Conservation (phyloP, 164 flowering plant species). For the Warburgia ugandensis region DNA sequence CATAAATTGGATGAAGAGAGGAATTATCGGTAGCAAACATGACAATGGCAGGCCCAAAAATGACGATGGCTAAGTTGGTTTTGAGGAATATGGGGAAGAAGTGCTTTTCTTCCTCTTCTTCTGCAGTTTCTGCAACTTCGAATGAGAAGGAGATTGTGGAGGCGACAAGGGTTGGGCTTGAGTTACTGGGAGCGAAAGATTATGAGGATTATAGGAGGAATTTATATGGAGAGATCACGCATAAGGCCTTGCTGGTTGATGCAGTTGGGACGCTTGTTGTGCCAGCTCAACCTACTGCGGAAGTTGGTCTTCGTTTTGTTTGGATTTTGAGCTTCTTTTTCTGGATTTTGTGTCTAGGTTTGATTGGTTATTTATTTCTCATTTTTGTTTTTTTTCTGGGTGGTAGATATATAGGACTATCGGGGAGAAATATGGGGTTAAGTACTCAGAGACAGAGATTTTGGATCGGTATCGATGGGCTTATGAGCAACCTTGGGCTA, state of each 20-base stretch:
- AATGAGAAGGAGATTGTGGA: constrained; percentile 13
- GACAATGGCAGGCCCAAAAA: too few relatives aligned
- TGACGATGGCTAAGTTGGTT: too few relatives aligned
- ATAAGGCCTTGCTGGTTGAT: constrained; percentile 84
- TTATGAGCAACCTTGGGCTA: constrained; percentile 91
- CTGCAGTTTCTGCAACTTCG: constrained; percentile 18
- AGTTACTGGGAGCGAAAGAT: constrained; percentile 45
- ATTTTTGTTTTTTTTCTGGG: constrained; percentile 2
- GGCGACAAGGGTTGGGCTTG: constrained; percentile 23
- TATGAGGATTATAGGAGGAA: constrained; percentile 74
- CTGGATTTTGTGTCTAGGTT: not conserved
- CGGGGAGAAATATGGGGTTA: constrained; percentile 94
- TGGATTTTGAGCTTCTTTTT: not conserved
- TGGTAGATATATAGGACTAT: constrained; percentile 70
- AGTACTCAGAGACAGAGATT: constrained; percentile 76
- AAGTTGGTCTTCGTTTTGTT: constrained; percentile 30
- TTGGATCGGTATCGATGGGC: constrained; percentile 78
- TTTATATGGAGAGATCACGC: constrained; percentile 77
- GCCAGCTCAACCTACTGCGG: constrained; percentile 94
- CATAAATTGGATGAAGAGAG: too few relatives aligned
- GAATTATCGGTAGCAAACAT: too few relatives aligned
- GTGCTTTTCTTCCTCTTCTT: constrained; percentile 12
- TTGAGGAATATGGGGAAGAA: too few relatives aligned
- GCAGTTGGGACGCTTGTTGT: constrained; percentile 91
- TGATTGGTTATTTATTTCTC: not conserved